Evolutionary conservation across 352 stramenopile genomes (phyloP), one percentile per base, ranked within the genome.

Genomic region (Phytophthora hibernalis): DNA sequence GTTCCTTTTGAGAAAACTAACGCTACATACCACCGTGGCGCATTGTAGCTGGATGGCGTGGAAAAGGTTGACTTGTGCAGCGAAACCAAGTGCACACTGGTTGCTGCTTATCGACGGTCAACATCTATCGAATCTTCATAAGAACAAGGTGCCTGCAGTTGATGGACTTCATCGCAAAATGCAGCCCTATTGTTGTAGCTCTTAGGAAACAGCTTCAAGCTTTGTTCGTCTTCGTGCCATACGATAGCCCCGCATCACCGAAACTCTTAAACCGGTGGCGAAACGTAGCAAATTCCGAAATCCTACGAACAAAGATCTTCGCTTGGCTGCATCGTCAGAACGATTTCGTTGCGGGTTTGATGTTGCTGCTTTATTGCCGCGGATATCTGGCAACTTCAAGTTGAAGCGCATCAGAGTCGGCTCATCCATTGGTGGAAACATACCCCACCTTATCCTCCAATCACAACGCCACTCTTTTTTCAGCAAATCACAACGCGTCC

Each of bases 181-280:
- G 11, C 43, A 61, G 54, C 54, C 28, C 15, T 48, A 57, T 44
- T 54, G 35, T 45, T 31, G 37, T 47, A 7, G 21, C 3, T 6
- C 18, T 31, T 10, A 31, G n/a, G n/a, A n/a, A n/a, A n/a, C n/a
- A n/a, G n/a, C n/a, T n/a, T n/a, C n/a, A 93, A n/a, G 83, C 78
- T 58, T 88, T 91, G 65, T 68, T 86, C 61, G 83, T 86, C 28
- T 80, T 82, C 0, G 83, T 89, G n/a, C n/a, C n/a, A n/a, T n/a
- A n/a, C n/a, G n/a, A n/a, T n/a, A n/a, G n/a, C 22, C 83, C 72
- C n/a, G 92, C 48, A 12, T 91, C 82, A 31, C 85, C 85, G 53
- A 77, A 94, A 51, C 88, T 82, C 38, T 75, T 44, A 45, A 92
- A 94, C 67, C 87, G 74, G 18, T 77, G 55, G 1, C 65, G 74